Base-by-base conservation (phyloP, 768 basidiomycete species). In the Serendipita sp. region DNA sequence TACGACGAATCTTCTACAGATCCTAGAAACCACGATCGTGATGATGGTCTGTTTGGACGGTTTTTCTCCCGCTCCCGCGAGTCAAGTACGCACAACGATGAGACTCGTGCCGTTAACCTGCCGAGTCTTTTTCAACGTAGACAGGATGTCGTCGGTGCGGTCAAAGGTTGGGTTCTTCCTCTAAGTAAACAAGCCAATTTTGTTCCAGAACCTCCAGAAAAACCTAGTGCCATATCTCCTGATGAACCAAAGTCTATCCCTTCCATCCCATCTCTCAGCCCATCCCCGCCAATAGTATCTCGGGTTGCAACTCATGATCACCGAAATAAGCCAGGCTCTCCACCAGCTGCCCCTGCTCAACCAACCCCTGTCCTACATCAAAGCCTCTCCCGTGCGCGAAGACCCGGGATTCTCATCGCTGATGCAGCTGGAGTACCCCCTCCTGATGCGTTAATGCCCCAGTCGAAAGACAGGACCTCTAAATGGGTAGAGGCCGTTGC, bases 351-450 rank as follows among this genome's bases (percentile, higher is more conserved):
- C 16, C 56, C 56, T n/a, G 56, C 56, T 60, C 56, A 60, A 35
- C 56, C 56, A 23, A 60, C 56, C 8, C 56, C 56, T 28, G n/a
- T 60, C 35, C 56, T 60, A 8, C 56, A 60, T 36, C 56, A 30
- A 30, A 60, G 28, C 35, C 35, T 60, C 10, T 60, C 56, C 8
- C 35, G 35, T 28, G 56, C 56, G 8, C 18, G 56, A 35, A 4
- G 56, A 16, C 56, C 56, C 16, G 35, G 56, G 16, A n/a, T 60
- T n/a, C 35, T 60, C 28, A 60, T 60, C 56, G 56, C 56, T 60
- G 56, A 60, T 32, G 56, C 16, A 35, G 56, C 56, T 32, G 56
- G 56, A 30, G 35, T 60, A 10, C 35, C 56, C n/a, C 30, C 56
- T 11, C 23, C 35, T n/a, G 56, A 30, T n/a, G 15, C 3, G 11